Evolutionary conservation across 176 grass and related monocot genomes (phyloP).

Genomic region (Hsuehochloa calcarea): DNA sequence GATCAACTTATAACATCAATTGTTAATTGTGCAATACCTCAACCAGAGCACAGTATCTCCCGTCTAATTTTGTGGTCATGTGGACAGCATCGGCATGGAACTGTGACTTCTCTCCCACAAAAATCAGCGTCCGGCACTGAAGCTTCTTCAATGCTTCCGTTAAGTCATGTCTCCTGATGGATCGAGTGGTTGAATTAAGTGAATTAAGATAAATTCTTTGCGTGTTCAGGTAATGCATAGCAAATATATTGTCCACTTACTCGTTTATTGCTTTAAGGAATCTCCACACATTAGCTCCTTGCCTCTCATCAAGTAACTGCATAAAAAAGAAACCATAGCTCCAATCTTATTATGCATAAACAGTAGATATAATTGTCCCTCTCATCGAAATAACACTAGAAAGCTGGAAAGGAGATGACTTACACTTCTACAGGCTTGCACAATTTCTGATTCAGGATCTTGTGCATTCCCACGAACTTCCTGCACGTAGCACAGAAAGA

Average conservation of each 20-base stretch:
- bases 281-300: constrained; percentile 76
- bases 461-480: constrained; percentile 78
- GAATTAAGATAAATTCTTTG: background rate
- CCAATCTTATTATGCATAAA: constrained; percentile 6
- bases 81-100: constrained; percentile 78
- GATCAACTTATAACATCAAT: background rate
- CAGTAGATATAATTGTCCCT: background rate
- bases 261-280: constrained; percentile 82
- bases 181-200: background rate
- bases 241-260: constrained; percentile 41
- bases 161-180: constrained; percentile 69
- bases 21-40: constrained; percentile 51
- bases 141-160: constrained; percentile 81
- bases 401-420: constrained; percentile 24
- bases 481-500: constrained; percentile 40
- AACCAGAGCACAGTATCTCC: constrained; percentile 76
- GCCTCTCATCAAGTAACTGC: constrained; percentile 88
- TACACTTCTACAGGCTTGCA: constrained; percentile 97
- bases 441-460: constrained; percentile 84
- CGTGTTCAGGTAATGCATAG: background rate
- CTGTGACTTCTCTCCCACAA: constrained; percentile 79
- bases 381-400: background rate
- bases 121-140: constrained; percentile 82
- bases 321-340: constrained; percentile 9
- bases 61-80: constrained; percentile 79